Evolutionary conservation across 306 rosid species (phyloP).

Genomic region (Cucurbita pepo): DNA sequence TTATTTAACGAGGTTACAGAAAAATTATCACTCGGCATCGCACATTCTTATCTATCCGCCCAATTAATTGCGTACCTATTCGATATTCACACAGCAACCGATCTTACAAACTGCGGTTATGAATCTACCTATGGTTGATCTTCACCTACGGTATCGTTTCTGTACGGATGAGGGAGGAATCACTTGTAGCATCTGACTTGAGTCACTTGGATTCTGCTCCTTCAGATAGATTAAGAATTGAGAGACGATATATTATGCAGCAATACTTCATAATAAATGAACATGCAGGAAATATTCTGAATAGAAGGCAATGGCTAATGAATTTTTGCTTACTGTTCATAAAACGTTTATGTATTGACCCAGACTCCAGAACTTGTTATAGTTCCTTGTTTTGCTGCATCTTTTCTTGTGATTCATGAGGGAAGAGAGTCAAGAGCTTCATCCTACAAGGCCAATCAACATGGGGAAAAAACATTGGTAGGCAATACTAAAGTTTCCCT

Average conservation of each 20-base stretch:
- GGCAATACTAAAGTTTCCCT: not conserved
- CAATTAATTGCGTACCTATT: not conserved
- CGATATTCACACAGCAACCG: not conserved
- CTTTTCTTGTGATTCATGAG: slow-evolving; percentile 21
- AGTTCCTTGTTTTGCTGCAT: slow-evolving; percentile 28
- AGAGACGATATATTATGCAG: not conserved
- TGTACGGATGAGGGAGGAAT: not conserved
- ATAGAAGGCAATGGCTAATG: not conserved
- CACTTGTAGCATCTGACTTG: not conserved
- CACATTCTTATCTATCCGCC: not conserved
- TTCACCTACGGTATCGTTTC: not conserved
- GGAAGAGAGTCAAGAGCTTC: slow-evolving; percentile 50
- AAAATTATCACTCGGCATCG: not conserved
- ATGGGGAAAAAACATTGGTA: not conserved
- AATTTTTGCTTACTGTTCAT: not conserved
- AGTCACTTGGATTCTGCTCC: not conserved
- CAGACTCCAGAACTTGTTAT: not conserved
- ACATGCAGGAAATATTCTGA: not conserved
- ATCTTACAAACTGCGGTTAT: not conserved
- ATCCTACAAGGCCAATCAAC: slow-evolving; percentile 30
- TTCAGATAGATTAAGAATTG: not conserved
- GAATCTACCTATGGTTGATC: not conserved
- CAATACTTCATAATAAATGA: not conserved
- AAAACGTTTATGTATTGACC: not conserved
- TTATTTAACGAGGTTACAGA: not conserved